A percentile compares a stretch with the other conserved stretches of the same genome.
Conservation (phyloP, 495 filamentous ascomycete genomes). For the Penicillium canariense region DNA sequence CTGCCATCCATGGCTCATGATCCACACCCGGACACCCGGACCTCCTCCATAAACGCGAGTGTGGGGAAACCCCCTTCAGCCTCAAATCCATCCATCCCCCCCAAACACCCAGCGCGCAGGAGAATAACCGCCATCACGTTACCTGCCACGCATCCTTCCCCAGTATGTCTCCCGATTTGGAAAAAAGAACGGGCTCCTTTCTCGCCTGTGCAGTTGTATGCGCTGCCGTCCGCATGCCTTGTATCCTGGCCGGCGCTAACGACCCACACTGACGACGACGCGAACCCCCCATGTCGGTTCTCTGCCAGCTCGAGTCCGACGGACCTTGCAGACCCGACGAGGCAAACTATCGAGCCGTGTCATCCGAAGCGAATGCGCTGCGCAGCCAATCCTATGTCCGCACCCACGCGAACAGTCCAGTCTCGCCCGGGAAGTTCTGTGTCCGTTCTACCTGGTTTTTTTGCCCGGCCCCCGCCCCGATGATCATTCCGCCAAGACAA, state of each 20-base stretch:
- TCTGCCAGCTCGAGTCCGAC: neutral
- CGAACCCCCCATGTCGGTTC: neutral
- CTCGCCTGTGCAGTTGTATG: too few relatives aligned
- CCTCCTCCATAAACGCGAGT: conserved; percentile 7
- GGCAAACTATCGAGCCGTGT: neutral
- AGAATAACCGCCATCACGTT: too few relatives aligned
- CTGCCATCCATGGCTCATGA: too few relatives aligned
- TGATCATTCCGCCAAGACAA: too few relatives aligned
- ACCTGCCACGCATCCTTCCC: too few relatives aligned
- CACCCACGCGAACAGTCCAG: too few relatives aligned
- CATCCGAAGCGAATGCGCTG: conserved; percentile 3
- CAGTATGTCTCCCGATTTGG: too few relatives aligned
- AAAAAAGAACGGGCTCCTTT: too few relatives aligned
- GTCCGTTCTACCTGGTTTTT: neutral
- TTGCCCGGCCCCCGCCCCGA: too few relatives aligned
- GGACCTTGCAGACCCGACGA: neutral
- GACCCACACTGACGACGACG: neutral
- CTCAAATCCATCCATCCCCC: conserved; percentile 1
- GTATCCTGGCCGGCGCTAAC: neutral
- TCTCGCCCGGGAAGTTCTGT: neutral
- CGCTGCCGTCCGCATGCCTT: too few relatives aligned
- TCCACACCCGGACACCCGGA: neutral
- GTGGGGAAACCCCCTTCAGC: conserved; percentile 12
- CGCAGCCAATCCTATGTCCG: too few relatives aligned
- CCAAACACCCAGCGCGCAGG: too few relatives aligned